phyloP scores from a whole-genome alignment of 108 stramenopile species.

The Cyclotella kingstonii region DNA sequence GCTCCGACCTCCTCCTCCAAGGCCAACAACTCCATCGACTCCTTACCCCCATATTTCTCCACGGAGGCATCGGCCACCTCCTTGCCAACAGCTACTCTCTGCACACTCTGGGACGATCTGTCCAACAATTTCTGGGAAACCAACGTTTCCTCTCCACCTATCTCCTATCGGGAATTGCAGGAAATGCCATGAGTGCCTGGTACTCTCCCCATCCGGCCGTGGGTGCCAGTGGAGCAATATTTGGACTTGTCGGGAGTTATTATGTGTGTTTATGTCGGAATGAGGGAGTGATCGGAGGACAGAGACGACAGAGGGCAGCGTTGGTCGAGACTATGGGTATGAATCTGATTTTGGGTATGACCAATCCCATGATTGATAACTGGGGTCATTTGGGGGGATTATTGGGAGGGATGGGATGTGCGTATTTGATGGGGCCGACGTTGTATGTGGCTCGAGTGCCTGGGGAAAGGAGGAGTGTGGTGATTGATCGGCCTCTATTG shows the following conservation, averaged over 20 bases:
- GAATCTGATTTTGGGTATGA: slow-evolving; percentile 43
- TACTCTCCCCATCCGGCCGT: slow-evolving; percentile 74
- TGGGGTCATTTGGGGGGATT: slow-evolving; percentile 77
- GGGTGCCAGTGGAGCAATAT: slow-evolving; percentile 82
- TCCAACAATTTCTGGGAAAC: slow-evolving; percentile 61
- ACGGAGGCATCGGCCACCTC: slow-evolving; percentile 68
- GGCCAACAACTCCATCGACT: slow-evolving; percentile 75
- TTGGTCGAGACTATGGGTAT: slow-evolving; percentile 44
- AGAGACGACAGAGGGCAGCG: slow-evolving; percentile 32
- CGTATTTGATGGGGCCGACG: slow-evolving; percentile 72
- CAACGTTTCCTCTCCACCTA: slow-evolving; percentile 64
- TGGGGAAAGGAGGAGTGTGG: slow-evolving; percentile 24
- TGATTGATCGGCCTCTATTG: slow-evolving; percentile 35
- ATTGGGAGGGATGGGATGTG: slow-evolving; percentile 74
- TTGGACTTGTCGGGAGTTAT: slow-evolving; percentile 78
- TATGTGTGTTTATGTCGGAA: slow-evolving; percentile 69
- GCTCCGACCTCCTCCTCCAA: slow-evolving; percentile 57
- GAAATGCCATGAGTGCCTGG: slow-evolving; percentile 63
- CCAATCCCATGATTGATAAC: slow-evolving; percentile 67
- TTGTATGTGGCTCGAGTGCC: slow-evolving; percentile 58
- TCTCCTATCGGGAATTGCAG: slow-evolving; percentile 64
- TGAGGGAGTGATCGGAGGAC: slow-evolving; percentile 51
- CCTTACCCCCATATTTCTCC: slow-evolving; percentile 76
- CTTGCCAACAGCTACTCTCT: slow-evolving; percentile 71
- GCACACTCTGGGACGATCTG: slow-evolving; percentile 54